Percentiles rank a stretch among this genome's conserved stretches.
Conservation (phyloP, 441 rosid genomes). For the Mallotus japonicus region DNA sequence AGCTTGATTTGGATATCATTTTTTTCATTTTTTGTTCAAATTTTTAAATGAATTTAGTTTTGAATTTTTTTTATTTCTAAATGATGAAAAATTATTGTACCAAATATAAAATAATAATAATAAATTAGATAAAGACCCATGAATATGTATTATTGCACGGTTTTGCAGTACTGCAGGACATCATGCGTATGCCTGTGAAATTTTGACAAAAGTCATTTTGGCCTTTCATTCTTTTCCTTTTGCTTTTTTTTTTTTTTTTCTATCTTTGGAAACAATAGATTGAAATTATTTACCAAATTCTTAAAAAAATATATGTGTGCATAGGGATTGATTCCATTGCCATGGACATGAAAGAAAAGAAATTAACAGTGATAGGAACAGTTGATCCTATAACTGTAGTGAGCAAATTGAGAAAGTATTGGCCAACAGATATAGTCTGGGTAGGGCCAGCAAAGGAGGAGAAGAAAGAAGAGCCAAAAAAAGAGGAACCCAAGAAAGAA, state of each 20-base stretch:
- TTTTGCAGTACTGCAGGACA: neutral
- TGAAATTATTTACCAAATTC: neutral
- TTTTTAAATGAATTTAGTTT: too few species aligned
- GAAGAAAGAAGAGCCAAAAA: constrained; percentile 81
- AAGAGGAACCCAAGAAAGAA: constrained; percentile 49
- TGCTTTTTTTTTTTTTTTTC: neutral
- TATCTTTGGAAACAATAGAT: neutral
- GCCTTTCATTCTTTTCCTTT: neutral
- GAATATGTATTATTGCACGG: constrained; percentile 10
- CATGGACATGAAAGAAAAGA: constrained; percentile 81
- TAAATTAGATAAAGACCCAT: constrained; percentile 2
- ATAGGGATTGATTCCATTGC: constrained; percentile 83
- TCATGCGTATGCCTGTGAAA: neutral
- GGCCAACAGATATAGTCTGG: constrained; percentile 63
- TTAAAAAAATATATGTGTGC: neutral
- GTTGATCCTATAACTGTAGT: constrained; percentile 78
- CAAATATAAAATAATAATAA: neutral
- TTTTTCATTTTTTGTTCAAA: too few species aligned
- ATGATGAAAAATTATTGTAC: too few species aligned
- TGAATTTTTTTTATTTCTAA: too few species aligned
- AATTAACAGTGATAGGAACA: constrained; percentile 70
- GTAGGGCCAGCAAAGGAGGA: constrained; percentile 93
- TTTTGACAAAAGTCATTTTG: neutral
- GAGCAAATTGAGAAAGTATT: constrained; percentile 79
- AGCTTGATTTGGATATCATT: too few species aligned